Conservation (phyloP, 768 basidiomycete genomes). For the Nidularia pulvinata region DNA sequence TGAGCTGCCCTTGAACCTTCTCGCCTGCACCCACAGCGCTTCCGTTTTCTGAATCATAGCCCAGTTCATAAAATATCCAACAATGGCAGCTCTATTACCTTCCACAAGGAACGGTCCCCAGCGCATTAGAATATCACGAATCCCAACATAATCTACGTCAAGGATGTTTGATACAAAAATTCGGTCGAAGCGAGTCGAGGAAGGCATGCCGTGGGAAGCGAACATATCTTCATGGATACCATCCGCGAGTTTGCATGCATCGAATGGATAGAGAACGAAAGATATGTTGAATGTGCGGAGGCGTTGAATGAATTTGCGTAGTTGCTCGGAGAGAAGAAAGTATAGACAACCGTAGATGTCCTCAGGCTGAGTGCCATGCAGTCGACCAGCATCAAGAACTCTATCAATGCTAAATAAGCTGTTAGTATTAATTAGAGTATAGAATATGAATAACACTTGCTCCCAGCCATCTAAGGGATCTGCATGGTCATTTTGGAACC, state of each 20-base stretch:
- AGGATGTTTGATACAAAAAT: slow-evolving; percentile 49
- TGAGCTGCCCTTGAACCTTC: neutral
- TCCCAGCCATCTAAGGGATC: slow-evolving; percentile 43
- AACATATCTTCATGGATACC: slow-evolving; percentile 13
- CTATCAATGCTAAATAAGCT: slow-evolving; percentile 21
- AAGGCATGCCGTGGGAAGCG: slow-evolving; percentile 12
- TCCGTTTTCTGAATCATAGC: slow-evolving; percentile 13
- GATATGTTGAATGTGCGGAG: slow-evolving; percentile 27
- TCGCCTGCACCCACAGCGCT: neutral
- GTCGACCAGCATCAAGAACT: slow-evolving; percentile 29
- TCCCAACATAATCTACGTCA: slow-evolving; percentile 39
- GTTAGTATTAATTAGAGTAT: slow-evolving; percentile 1
- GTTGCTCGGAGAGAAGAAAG: slow-evolving; percentile 38
- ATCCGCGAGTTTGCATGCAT: slow-evolving; percentile 27
- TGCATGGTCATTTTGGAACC: slow-evolving; percentile 36
- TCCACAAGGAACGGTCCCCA: slow-evolving; percentile 38
- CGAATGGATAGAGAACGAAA: slow-evolving; percentile 25
- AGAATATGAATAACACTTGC: slow-evolving; percentile 19
- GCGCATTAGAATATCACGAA: slow-evolving; percentile 20
- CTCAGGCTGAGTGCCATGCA: slow-evolving; percentile 31
- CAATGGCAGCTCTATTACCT: slow-evolving; percentile 24
- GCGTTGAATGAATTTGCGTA: slow-evolving; percentile 30
- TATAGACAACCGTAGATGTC: slow-evolving; percentile 53
- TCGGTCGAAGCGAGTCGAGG: slow-evolving; percentile 34
- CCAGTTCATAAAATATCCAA: slow-evolving; percentile 54